Evolutionary conservation across 164 flowering plant species (phyloP), one percentile per base, ranked within the genome.

Genomic region (Macadamia integrifolia): DNA sequence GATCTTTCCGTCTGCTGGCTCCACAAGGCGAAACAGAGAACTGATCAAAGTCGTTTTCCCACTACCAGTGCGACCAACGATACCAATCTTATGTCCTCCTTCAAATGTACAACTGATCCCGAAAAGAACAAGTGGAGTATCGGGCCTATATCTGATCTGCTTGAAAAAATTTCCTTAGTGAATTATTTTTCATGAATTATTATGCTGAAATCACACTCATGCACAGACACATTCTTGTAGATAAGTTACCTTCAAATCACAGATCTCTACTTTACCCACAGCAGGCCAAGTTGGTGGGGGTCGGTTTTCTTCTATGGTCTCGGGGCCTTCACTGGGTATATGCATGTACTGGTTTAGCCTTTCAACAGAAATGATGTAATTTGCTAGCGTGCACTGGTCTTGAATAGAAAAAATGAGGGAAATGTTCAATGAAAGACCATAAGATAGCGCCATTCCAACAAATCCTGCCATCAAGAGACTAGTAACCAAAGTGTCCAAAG

Each of bases 261-360:
- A 66, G 56, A 90, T 79, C 68, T 84, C 85, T 31, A 90, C 88
- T 72, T 77, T 81, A 56, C 96, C 92, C 57, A 60, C 44, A 67
- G 60, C 31, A 17, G 93, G 96, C 96, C 91, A 90, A 43, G 74
- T 76, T 4, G 58, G 55, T 6, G 82, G 49, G 3, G 93, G 91
- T 4, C 82, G 79, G 40, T 68, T 75, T 4, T 60, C 79, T 69
- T 81, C 77, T 23, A 86, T 76, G 10, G 81, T 72, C 58, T 81
- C 82, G 17, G 88, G 80, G 32, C 91, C 89, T 65, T 90, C 93
- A 61, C 40, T 35, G 40, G 40, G 40, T 35, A 35, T 35, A 35
- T 35, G 40, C 40, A 35, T 35, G 40, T 35, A 35, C 40, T 35
- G 40, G 40, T 35, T 35, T 35, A 35, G 40, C 40, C 40, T 35